Evolutionary conservation across 257 asterid species (phyloP), one percentile per base, ranked within the genome.

Genomic region (Leonotis leonurus): DNA sequence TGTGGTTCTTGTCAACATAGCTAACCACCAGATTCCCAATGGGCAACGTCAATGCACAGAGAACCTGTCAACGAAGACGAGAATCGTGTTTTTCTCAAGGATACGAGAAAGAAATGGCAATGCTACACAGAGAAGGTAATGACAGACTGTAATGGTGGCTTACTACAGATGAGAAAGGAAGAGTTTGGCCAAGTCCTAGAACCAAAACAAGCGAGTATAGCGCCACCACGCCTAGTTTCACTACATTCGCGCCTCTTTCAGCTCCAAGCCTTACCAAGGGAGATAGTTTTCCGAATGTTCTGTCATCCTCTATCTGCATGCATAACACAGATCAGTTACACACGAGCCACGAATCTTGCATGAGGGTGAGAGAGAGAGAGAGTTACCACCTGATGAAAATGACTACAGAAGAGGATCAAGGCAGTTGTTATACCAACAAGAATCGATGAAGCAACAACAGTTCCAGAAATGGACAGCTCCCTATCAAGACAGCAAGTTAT

Each of bases 341-440:
- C 13, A 14, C 27, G 20, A 72, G 11, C 6, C 32, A 61, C 9
- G 44, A 29, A n/a, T n/a, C n/a, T n/a, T n/a, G 39, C 20, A 33
- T 17, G 41, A 3, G 32, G 27, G 32, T 50, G 8, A 46, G 35
- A 49, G 58, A 45, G 55, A 27, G 39, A 54, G 69, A 27, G 73
- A 56, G 53, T 14, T 27, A 20, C 18, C 35, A 92, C 98, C 97
- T 89, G 97, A 69, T 92, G 99, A 67, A 89, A 92, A 76, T 92
- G 99, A 40, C 99, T 92, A 26, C 97, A 89, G 68, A 92, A 89
- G 61, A 92, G 93, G 81, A 92, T 89, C 63, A 92, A 76, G 30
- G 95, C 63, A 52, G 98, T 83, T 12, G 96, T 92, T n/a, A 83
- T 24, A 33, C 99, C 99, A 53, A 92, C 97, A 60, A 89, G 95